Base-by-base conservation (phyloP, 2,329 filamentous ascomycete genomes). In the Dothistroma pini region DNA sequence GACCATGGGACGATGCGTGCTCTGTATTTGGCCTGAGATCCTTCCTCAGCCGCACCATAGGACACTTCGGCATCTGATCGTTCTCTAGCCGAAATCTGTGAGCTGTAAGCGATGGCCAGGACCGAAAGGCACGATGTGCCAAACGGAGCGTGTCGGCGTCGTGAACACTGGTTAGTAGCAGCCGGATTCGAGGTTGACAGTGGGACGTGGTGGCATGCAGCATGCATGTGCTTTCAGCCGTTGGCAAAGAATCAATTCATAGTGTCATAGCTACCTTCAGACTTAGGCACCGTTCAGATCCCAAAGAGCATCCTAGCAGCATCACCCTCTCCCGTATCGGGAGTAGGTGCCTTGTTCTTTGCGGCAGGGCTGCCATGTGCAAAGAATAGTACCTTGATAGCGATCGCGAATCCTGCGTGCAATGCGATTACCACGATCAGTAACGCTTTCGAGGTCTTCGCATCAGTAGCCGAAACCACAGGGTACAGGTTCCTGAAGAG, bases 361-460 rank as follows among this genome's bases (percentile, higher is more conserved):
- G 59, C 63, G 1, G 77, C 83, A 63, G 70, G 70, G 53, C 66
- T 69, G 4, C 67, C 68, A 59, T 79, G 84, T 68, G 92, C 93
- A 78, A 99, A 99, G 83, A 97, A 97, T 31, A 97, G 79, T 61
- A 97, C 88, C 83, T 97, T 97, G 78, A 99, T 97, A 4, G 93
- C 90, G 70, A 97, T 85, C 1, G 93, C 86, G 67, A 99, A 81
- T n/a, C 89, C 95, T 31, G 92, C 88, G 78, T 99, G 95, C 64
- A 97, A 81, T 32, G 85, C 83, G 32, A 97, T 84, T 29, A 99
- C 93, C 22, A 93, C 80, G 56, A 97, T 81, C 62, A 99, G 82
- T 64, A 99, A 78, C 22, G 91, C 83, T 83, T 96, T 96, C 77
- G 90, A 95, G 25, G 90, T 92, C 81, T 96, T 91, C 64, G 88